Conservation (phyloP, 441 rosid species). For the Metrosideros polymorpha region DNA sequence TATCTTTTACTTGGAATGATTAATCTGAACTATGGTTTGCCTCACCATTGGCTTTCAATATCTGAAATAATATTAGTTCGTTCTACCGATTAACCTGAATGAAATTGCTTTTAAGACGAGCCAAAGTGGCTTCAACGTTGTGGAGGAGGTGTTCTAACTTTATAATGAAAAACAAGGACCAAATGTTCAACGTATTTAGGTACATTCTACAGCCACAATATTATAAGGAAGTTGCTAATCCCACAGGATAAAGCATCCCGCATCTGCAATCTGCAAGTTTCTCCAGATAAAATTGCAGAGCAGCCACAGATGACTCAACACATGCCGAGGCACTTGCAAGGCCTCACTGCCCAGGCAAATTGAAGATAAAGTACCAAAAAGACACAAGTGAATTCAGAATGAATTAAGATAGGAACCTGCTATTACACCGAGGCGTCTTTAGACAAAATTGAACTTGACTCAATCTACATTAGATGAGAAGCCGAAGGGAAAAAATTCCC, state of each 20-base stretch:
- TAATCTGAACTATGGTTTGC: neutral
- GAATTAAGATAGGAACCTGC: neutral
- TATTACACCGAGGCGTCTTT: neutral
- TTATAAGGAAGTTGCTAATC: neutral
- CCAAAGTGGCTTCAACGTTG: neutral
- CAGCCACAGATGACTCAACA: neutral
- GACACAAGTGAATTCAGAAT: neutral
- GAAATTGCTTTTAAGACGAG: neutral
- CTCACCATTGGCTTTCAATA: neutral
- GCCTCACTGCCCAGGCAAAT: neutral
- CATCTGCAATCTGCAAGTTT: neutral
- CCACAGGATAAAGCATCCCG: neutral
- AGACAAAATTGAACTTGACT: neutral
- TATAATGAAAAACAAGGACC: neutral
- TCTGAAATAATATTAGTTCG: neutral
- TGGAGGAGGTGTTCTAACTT: neutral
- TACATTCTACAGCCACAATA: neutral
- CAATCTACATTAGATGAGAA: neutral
- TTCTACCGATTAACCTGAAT: neutral
- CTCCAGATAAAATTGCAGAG: neutral
- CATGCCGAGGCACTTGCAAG: neutral
- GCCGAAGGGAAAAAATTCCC: neutral
- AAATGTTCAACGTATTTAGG: neutral
- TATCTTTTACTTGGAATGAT: neutral
- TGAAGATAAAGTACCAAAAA: neutral